A percentile compares a stretch with the other conserved stretches of the same genome.
Evolutionary conservation across 129 eudicot species (phyloP).

Genomic region (Gnaphalium uliginosum): DNA sequence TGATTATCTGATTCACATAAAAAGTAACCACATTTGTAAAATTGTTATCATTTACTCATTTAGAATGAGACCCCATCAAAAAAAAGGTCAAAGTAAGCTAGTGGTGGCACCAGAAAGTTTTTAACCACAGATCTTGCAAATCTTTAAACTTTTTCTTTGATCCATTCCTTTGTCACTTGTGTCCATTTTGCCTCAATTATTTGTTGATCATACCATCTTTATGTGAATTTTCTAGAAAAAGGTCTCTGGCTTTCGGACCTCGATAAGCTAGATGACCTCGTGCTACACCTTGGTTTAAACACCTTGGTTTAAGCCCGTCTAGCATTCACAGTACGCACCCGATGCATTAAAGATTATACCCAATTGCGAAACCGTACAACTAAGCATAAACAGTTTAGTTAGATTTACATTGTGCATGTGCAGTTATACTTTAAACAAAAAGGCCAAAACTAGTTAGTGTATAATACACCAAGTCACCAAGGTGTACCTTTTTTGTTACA

Average conservation of each 20-base stretch:
- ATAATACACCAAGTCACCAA: not conserved
- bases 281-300: not conserved
- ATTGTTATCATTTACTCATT: slow-evolving; percentile 31
- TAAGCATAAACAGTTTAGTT: slow-evolving; percentile 17
- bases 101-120: slow-evolving; percentile 23
- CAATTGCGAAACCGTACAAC: not conserved
- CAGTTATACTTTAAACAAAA: slow-evolving; percentile 24
- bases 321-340: not conserved
- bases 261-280: not conserved
- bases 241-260: not conserved
- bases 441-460: not conserved
- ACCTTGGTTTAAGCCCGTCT: not conserved
- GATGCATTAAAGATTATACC: slow-evolving; percentile 9
- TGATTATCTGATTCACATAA: slow-evolving; percentile 13
- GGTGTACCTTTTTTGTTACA: not conserved
- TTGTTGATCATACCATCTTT: slow-evolving; percentile 18
- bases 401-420: slow-evolving; percentile 28
- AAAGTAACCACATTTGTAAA: slow-evolving; percentile 32
- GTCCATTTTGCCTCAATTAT: slow-evolving; percentile 25
- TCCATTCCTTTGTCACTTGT: slow-evolving; percentile 17
- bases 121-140: slow-evolving; percentile 27
- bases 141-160: slow-evolving; percentile 13
- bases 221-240: slow-evolving; percentile 1
- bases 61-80: slow-evolving; percentile 26
- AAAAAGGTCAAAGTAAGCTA: slow-evolving; percentile 27